Evolutionary conservation across 2,329 filamentous ascomycete species (phyloP), one percentile per base, ranked within the genome.

Genomic region (Xylaria sp.): DNA sequence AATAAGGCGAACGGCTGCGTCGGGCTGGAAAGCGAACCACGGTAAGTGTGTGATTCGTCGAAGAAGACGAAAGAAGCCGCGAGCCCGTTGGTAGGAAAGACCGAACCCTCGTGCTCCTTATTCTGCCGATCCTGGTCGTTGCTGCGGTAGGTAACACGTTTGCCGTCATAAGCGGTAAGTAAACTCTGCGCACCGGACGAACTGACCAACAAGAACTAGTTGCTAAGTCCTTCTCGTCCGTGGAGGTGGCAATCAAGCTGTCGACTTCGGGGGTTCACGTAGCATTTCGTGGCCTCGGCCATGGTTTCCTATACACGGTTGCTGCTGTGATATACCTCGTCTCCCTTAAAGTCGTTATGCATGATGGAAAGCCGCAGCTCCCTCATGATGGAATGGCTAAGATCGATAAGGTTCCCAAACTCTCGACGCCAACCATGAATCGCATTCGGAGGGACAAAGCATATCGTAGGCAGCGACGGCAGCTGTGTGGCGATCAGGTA

Each of bases 11-110:
- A 50, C 18, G 41, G 48, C 34, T 18, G 29, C 1, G 48, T 50
- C n/a, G 18, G 39, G 39, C 16, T 40, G 13, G 41, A 44, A 13
- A 44, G 18, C 19, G n/a, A n/a, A n/a, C n/a, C n/a, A n/a, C n/a
- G n/a, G 47, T 50, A 50, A 1, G 39, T 34, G 29, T 50, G 47
- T 19, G 47, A 22, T 21, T 50, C 40, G 39, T 50, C 26, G 5
- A 50, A 44, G 38, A 50, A 43, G 24, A 44, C 40, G 16, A 50
- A 44, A 2, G 40, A 43, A 13, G 47, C 47, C 16, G 47, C 40
- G 44, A 50, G 39, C 2, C 47, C 26, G 39, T 50, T 49, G 39
- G 24, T 49, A n/a, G 37, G 39, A 17, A 48, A 48, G 16, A 22
- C 18, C n/a, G 24, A 40, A 37, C 29, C 34, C 37, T 40, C 38